Conservation (phyloP, 2,329 filamentous ascomycete genomes). For the Ceratocystis huliohia region DNA sequence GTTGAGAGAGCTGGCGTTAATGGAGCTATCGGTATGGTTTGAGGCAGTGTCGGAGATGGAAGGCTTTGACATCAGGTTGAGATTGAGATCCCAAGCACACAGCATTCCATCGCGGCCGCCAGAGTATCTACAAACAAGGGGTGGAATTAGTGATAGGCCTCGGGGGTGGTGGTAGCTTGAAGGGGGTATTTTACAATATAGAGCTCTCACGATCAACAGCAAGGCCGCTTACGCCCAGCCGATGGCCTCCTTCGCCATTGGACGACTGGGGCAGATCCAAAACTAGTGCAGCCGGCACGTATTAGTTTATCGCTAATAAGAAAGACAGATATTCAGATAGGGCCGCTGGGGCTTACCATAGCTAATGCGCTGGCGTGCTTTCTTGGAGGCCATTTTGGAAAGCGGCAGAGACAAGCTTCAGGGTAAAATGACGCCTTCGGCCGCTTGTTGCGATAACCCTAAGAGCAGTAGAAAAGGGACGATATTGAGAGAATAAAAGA, state of each 20-base stretch:
- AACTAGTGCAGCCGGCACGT: constrained; percentile 30
- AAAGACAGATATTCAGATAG: neutral
- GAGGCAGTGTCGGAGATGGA: constrained; percentile 22
- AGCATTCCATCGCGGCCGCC: constrained; percentile 90
- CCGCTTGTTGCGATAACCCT: neutral
- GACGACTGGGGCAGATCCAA: constrained; percentile 47
- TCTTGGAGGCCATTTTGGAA: constrained; percentile 45
- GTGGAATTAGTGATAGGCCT: constrained; percentile 20
- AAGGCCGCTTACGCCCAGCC: constrained; percentile 88
- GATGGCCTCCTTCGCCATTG: constrained; percentile 68
- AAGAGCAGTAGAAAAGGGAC: neutral
- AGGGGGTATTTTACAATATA: constrained; percentile 57
- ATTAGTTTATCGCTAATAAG: no score
- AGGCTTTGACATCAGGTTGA: constrained; percentile 35
- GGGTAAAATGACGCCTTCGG: neutral
- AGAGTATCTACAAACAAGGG: constrained; percentile 57
- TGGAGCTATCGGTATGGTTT: constrained; percentile 25
- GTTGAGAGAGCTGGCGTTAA: constrained; percentile 23
- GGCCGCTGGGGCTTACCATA: constrained; percentile 41
- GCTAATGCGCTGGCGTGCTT: constrained; percentile 56
- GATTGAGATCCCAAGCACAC: constrained; percentile 85
- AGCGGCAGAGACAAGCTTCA: neutral
- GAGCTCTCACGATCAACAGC: constrained; percentile 72
- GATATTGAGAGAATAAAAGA: neutral
- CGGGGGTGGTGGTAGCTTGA: constrained; percentile 16